Evolutionary conservation across 805 yeast genomes (phyloP), one percentile per base, ranked within the genome.

Genomic region (Candida hispaniensis): DNA sequence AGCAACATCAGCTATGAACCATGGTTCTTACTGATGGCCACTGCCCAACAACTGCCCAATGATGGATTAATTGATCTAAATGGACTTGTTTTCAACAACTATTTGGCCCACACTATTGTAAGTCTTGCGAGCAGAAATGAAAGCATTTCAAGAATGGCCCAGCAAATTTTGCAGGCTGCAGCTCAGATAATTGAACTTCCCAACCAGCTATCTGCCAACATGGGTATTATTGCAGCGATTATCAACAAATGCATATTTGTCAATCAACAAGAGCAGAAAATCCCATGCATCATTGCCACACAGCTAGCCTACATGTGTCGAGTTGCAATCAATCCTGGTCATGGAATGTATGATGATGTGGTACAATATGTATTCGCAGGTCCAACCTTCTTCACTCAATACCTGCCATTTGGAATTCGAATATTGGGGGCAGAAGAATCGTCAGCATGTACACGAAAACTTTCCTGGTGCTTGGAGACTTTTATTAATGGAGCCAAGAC

Each of bases 321-420:
- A 3, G 60, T 81, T 2, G 51, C 81, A 40, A 52, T 64, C 5
- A 72, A 75, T 42, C 94, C 96, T 0, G 71, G 75, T 0, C 88
- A 81, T 43, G 67, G 65, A 46, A 52, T 88, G 13, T 80, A 77
- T 53, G 94, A 85, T 43, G 71, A 72, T 44, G 71, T 73, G 0
- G 71, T 65, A 46, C 67, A 76, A 40, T 82, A 74, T 66, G 63
- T 85, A 7, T 58, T 82, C 21, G 58, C 70, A 4, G 69, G 71
- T 22, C 75, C 81, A 4, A 35, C 47, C 3, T 44, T 71, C 11
- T 55, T 55, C 22, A 34, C 49, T 0, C 52, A 54, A n/a, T 13
- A 23, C 23, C 17, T 32, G 10, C 36, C 36, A 17, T 23, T 32
- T 35, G 73, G 68, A 10, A 46, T 71, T 5, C 75, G 76, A 3